Evolutionary conservation across 1,139 yeast genomes (phyloP), one percentile per base, ranked within the genome.

Genomic region (Pichia inconspicua): DNA sequence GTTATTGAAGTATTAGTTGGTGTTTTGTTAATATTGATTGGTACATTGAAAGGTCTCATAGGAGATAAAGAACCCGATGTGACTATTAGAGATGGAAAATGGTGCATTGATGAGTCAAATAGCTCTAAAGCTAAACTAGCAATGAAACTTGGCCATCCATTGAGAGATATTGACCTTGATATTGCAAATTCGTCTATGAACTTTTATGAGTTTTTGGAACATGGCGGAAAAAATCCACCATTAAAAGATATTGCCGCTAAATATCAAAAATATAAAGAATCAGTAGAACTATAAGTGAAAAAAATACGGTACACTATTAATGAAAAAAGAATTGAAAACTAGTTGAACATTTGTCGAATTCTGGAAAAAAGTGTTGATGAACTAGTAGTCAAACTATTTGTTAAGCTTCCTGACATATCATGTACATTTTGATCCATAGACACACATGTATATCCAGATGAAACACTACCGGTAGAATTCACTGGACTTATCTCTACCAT

Each of bases 401-500:
- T 15, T 15, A 34, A 17, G 22, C 22, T 22, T 22, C 22, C 22
- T 22, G 22, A 22, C 22, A 22, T 22, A 15, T 34, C 37, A 34
- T 15, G 19, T 34, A 34, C 22, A 34, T 34, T 11, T 6, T 34
- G 37, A 17, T 34, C 40, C 8, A 19, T 11, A 10, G 40, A 37
- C 10, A 37, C 40, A 8, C 27, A 22, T 5, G 40, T 37, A 22
- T 19, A 37, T 8, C n/a, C 40, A 22, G 40, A 37, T 19, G 27
- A 22, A 10, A 37, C 14, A 19, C 40, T 37, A 19, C n/a, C 27
- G 22, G 28, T 37, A 22, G 40, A 37, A 4, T 2, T 58, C 56
- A 44, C 57, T 61, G 9, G 49, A 49, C 11, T 44, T 37, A 30
- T 30, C n/a, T 37, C 25, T 39, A 43, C 37, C 28, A 28, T 44